Evolutionary conservation across 2,329 filamentous ascomycete genomes (phyloP).

Genomic region (Cordyceps javanica): DNA sequence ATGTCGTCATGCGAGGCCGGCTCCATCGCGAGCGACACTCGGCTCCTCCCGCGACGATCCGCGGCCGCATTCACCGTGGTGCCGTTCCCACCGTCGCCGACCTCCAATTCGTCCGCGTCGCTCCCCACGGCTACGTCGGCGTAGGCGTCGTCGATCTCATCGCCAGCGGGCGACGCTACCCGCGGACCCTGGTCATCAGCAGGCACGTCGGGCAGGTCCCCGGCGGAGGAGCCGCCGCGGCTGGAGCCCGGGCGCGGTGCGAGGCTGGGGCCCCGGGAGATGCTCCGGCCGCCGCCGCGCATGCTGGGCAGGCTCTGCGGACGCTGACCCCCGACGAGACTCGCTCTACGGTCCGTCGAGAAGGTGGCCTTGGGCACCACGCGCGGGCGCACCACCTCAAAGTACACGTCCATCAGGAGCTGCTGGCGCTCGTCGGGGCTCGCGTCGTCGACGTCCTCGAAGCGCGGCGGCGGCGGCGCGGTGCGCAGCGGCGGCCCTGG

Average conservation of each 20-base stretch:
- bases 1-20: conserved; percentile 33
- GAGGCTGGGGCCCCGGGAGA: conserved; percentile 1
- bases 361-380: conserved; percentile 31
- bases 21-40: conserved; percentile 20
- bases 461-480: conserved; percentile 20
- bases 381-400: conserved; percentile 34
- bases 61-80: conserved; percentile 15
- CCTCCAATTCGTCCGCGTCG: neutral
- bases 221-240: neutral
- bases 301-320: conserved; percentile 18
- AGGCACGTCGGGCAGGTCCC: neutral
- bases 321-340: conserved; percentile 19
- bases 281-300: conserved; percentile 3
- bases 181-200: no score
- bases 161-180: no score
- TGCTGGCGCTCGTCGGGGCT: conserved; percentile 43
- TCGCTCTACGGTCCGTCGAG: conserved; percentile 22
- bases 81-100: neutral
- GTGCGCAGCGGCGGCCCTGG: neutral
- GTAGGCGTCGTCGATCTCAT: neutral
- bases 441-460: conserved; percentile 41
- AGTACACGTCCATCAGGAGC: conserved; percentile 48
- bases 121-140: neutral
- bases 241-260: conserved; percentile 5
- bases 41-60: conserved; percentile 23